Base-by-base conservation (phyloP, 768 basidiomycete species). In the Calvatia gigantea region DNA sequence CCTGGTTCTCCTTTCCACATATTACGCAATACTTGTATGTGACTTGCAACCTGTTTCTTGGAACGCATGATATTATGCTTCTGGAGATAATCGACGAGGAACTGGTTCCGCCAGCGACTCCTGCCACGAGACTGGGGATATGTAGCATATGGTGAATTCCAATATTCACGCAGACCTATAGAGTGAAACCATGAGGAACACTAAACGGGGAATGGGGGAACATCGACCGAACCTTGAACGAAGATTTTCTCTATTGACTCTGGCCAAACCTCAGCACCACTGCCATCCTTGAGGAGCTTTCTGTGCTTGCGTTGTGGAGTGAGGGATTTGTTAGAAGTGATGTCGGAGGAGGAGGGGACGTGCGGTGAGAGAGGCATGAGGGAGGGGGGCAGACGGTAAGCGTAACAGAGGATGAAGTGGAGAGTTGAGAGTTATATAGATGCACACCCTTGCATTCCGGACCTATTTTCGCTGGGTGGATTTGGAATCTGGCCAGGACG, bases 41-140 rank as follows among this genome's bases (percentile, higher is more conserved):
- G 90, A 68, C 86, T 89, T n/a, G 90, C 90, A 60, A 92, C 90
- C 69, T 92, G 90, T 69, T 92, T 91, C 77, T 91, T 91, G 42
- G 87, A 79, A 38, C 90, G 84, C 25, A 78, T 77, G 65, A 92
- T 81, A 53, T 85, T 86, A 33, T 77, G 73, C 60, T 82, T 84
- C 53, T 84, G 77, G 57, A 92, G 81, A 64, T 88, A 86, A 60
- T 91, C 88, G 66, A 91, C 89, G 59, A 92, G 81, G 67, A 86
- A 92, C 71, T 91, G 89, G 71, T 91, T 91, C 49, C 89, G 81
- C 87, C 87, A 89, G 55, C 88, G 75, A 61, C 84, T 86, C 62
- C 89, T 84, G 29, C 89, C 89, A 19, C 87, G 84, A 28, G 86
- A 86, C 52, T 77, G 75, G 21, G 78, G 76, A 67, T 86, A 89